Evolutionary conservation across 2,329 filamentous ascomycete species (phyloP), one percentile per base, ranked within the genome.

Genomic region (Colletotrichum tanaceti): DNA sequence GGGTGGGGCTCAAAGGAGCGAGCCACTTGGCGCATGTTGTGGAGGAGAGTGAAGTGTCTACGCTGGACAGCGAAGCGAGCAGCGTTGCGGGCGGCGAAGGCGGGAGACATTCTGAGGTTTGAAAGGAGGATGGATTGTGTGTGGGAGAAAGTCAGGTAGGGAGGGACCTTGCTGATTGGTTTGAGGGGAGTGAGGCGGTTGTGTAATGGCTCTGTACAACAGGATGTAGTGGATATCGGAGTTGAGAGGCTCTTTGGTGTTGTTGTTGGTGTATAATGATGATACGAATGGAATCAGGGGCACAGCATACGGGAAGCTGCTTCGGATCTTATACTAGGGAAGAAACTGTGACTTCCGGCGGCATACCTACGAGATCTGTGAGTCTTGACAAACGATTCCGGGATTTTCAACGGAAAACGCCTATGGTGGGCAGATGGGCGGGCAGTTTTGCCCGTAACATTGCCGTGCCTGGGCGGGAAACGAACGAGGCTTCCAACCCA

Each of bases 1-100:
- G 77, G 77, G 65, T 80, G 78, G 20, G 77, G 71, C 78, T 81
- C 79, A 61, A 81, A 79, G 39, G 74, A 73, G 58, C 79, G 77
- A 57, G 76, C 77, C 59, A 79, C 75, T 68, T 73, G 72, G 71
- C 79, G 78, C 71, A 81, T 75, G 50, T 73, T 74, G 59, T 73
- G 73, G 70, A 79, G 73, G 65, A 79, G 72, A 64, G 78, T 79
- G 75, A 80, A 79, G n/a, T 77, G 72, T 62, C 77, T 74, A 35
- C 72, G 74, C 71, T 73, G 70, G 57, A 72, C 66, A 41, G 65
- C 62, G 55, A 53, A 59, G 58, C 72, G 72, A 49, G 75, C 65
- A 69, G 75, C 71, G 61, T 73, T 74, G 72, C 77, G 78, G 66
- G 77, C 75, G 70, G 77, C 64, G 73, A 79, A 77, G 69, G 78